A percentile compares a stretch with the other conserved stretches of the same genome.
phyloP scores from a whole-genome alignment of 2,329 filamentous ascomycete species.

The Colletotrichum echinochloae region DNA sequence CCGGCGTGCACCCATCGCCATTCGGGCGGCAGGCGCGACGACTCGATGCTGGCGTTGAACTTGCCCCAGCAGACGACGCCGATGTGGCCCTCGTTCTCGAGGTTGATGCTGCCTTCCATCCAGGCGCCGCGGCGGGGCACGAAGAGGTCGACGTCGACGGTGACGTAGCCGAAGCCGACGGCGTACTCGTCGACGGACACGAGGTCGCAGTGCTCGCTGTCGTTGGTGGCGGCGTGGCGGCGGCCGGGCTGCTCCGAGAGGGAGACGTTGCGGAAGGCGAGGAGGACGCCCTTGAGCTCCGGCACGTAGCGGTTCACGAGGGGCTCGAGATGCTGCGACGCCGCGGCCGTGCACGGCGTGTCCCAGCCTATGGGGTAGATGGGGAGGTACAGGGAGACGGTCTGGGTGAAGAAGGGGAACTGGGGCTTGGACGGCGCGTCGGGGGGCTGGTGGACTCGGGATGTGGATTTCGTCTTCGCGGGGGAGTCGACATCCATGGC shows the following conservation, averaged over 20 bases:
- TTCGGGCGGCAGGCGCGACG: slow-evolving; percentile 76
- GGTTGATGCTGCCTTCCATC: slow-evolving; percentile 84
- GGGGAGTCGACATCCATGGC: slow-evolving; percentile 56
- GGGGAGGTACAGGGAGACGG: slow-evolving; percentile 83
- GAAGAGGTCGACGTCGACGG: slow-evolving; percentile 87
- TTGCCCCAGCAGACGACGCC: slow-evolving; percentile 90
- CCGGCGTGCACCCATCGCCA: slow-evolving; percentile 84
- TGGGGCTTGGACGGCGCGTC: slow-evolving; percentile 54
- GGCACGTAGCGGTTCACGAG: slow-evolving; percentile 83
- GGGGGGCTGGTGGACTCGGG: slow-evolving; percentile 53
- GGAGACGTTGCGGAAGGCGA: slow-evolving; percentile 77
- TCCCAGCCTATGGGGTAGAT: slow-evolving; percentile 78
- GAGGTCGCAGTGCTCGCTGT: slow-evolving; percentile 58
- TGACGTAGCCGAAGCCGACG: slow-evolving; percentile 88
- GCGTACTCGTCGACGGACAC: slow-evolving; percentile 82
- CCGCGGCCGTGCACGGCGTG: slow-evolving; percentile 76
- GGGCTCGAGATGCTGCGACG: slow-evolving; percentile 80
- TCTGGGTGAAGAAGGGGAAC: slow-evolving; percentile 83
- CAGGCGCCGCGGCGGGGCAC: slow-evolving; percentile 78
- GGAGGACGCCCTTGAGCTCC: slow-evolving; percentile 77
- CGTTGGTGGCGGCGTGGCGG: slow-evolving; percentile 57
- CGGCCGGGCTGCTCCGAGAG: slow-evolving; percentile 71
- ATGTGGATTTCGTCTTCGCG: slow-evolving; percentile 45
- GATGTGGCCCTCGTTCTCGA: slow-evolving; percentile 90
- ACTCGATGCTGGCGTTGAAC: slow-evolving; percentile 90